Base-by-base conservation (phyloP, 768 basidiomycete species). In the Tulasnella sp. region DNA sequence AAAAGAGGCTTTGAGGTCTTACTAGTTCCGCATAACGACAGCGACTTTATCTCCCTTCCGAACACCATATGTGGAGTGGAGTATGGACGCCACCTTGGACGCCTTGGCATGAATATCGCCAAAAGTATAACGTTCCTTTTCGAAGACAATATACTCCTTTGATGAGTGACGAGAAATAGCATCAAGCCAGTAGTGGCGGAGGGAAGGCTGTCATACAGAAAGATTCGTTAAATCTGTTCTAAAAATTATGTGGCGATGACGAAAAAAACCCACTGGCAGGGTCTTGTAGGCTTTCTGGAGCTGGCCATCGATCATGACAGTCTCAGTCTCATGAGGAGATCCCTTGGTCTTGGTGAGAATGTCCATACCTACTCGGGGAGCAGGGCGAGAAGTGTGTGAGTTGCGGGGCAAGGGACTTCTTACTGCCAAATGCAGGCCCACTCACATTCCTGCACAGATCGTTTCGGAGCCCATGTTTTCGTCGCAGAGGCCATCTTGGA, bases 21-120 rank as follows among this genome's bases (percentile, higher is more conserved):
- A 38, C 34, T 75, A 75, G 66, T 85, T 85, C 45, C 82, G 77
- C 59, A 81, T 80, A 64, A 79, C 79, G 52, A 86, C 80, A 9
- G 73, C 81, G 49, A 85, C 80, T n/a, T 66, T 55, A 60, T 70
- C 71, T 15, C 71, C 71, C 70, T 83, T 83, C 60, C 67, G 70
- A 63, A 83, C 73, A 53, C 73, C 72, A 63, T 79, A 80, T 21
- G 71, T 70, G 55, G 68, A 66, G 50, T 70, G 68, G 60, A 82
- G 76, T 48, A 78, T 49, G n/a, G 65, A 70, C 2, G 81, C 80
- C 49, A 73, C 67, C 54, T 72, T 72, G 22, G 72, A 65, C 21
- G 74, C 77, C 44, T 73, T 73, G 43, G 69, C 66, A 63, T 78
- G 74, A 2, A 77, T 70, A 58, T 82, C 70, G 21, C 66, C 59